These are phyloP conservation scores for Copromyces sp. DNA, from an alignment of 495 filamentous ascomycete genomes.

Conservation along the genomic window DNA sequence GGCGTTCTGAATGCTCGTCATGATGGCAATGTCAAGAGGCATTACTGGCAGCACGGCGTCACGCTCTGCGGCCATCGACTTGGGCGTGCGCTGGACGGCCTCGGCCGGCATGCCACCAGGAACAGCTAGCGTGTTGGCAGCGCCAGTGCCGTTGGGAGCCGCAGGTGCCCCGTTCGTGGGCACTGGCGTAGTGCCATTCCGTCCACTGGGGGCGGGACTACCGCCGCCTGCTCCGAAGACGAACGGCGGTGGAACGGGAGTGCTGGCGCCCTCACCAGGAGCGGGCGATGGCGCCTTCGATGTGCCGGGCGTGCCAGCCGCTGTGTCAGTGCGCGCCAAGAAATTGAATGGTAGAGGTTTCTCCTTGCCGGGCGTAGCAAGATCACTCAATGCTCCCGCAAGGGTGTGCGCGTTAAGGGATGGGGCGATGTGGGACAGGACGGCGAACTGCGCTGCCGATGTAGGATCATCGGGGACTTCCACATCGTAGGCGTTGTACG, in stretches of 20 bases:
- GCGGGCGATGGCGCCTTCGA: slow-evolving; percentile 80
- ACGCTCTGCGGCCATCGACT: slow-evolving; percentile 51
- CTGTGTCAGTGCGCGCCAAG: slow-evolving; percentile 43
- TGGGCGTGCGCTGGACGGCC: slow-evolving; percentile 33
- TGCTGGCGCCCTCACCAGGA: slow-evolving; percentile 57
- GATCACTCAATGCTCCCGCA: slow-evolving; percentile 24
- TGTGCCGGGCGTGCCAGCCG: slow-evolving; percentile 64
- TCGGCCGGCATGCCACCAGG: slow-evolving; percentile 24
- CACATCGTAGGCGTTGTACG: slow-evolving; percentile 82
- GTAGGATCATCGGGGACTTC: slow-evolving; percentile 79
- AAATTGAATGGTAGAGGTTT: slow-evolving; percentile 43
- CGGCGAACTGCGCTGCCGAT: slow-evolving; percentile 73
- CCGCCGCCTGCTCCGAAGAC: slow-evolving; percentile 39
- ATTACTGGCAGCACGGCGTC: slow-evolving; percentile 74
- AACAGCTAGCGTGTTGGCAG: slow-evolving; percentile 15
- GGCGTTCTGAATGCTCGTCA: slow-evolving; percentile 78
- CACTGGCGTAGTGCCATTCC: slow-evolving; percentile 40
- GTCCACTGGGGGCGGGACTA: slow-evolving; percentile 34
- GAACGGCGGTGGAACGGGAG: slow-evolving; percentile 51
- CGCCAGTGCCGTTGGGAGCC: slow-evolving; percentile 16
- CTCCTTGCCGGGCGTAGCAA: slow-evolving; percentile 45
- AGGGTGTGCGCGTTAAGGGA: slow-evolving; percentile 35
- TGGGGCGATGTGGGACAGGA: slow-evolving; percentile 60
- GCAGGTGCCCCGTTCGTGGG: slow-evolving; percentile 18
- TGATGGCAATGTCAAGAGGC: slow-evolving; percentile 79